Conservation (phyloP, 768 basidiomycete species). For the Mycena sanguinolenta region DNA sequence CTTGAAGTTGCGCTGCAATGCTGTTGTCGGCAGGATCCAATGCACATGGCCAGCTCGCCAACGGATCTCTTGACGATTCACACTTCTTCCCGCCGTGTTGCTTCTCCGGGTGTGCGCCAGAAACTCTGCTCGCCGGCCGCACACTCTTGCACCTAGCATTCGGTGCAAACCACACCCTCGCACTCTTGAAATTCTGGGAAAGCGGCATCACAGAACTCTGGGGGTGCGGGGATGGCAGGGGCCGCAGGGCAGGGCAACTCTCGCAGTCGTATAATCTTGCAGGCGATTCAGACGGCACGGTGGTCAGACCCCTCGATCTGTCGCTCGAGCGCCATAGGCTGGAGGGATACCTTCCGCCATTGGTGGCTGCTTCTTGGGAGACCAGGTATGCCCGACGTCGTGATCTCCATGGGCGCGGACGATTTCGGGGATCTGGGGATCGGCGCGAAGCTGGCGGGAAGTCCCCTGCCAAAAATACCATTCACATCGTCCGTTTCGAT, state of each 20-base stretch:
- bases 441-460: slow-evolving; percentile 46
- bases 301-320: slow-evolving; percentile 66
- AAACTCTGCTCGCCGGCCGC: slow-evolving; percentile 43
- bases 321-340: slow-evolving; percentile 51
- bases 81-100: slow-evolving; percentile 56
- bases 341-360: slow-evolving; percentile 57
- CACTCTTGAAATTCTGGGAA: slow-evolving; percentile 63
- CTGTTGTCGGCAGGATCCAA: slow-evolving; percentile 63
- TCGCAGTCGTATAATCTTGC: slow-evolving; percentile 55
- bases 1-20: slow-evolving; percentile 1
- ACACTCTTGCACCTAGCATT: slow-evolving; percentile 67
- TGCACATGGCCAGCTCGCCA: slow-evolving; percentile 66
- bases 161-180: slow-evolving; percentile 86
- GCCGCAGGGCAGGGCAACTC: slow-evolving; percentile 80
- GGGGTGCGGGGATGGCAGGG: slow-evolving; percentile 83
- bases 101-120: slow-evolving; percentile 48
- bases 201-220: slow-evolving; percentile 61
- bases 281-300: slow-evolving; percentile 37
- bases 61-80: slow-evolving; percentile 60
- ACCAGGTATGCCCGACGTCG: slow-evolving; percentile 68
- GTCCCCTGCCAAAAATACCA: slow-evolving; percentile 33
- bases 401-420: slow-evolving; percentile 87
- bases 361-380: slow-evolving; percentile 84
- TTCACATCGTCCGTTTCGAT: slow-evolving; percentile 60
- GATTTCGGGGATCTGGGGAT: slow-evolving; percentile 88